Evolutionary conservation across 768 basidiomycete species (phyloP).

Genomic region (Tricholoma sp.): DNA sequence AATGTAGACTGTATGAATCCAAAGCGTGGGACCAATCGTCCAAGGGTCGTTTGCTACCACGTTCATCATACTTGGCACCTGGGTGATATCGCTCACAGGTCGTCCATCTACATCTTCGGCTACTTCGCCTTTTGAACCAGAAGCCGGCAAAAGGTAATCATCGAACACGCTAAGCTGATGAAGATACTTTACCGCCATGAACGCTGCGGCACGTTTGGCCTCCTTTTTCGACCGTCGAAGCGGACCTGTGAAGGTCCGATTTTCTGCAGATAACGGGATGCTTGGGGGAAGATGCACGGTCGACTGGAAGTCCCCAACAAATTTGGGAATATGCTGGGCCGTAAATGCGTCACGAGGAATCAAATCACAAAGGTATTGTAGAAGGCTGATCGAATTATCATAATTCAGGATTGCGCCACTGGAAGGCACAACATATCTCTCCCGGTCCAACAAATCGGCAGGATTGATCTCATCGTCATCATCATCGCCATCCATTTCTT

Average conservation of each 20-base stretch:
- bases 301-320: constrained; percentile 51
- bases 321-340: constrained; percentile 52
- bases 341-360: constrained; percentile 73
- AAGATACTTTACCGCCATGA: constrained; percentile 67
- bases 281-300: constrained; percentile 62
- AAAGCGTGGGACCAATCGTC: constrained; percentile 49
- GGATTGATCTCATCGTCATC: constrained; percentile 36
- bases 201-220: constrained; percentile 80
- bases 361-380: constrained; percentile 73
- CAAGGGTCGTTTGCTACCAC: constrained; percentile 64
- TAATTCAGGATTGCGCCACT: constrained; percentile 81
- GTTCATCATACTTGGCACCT: constrained; percentile 50
- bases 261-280: constrained; percentile 51
- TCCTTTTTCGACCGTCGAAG: constrained; percentile 63
- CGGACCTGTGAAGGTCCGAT: constrained; percentile 58
- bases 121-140: constrained; percentile 41
- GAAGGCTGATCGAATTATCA: constrained; percentile 63
- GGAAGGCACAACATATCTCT: constrained; percentile 64
- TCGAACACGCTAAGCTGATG: constrained; percentile 73
- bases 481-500: constrained; percentile 41
- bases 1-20: constrained; percentile 57
- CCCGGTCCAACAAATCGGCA: constrained; percentile 57
- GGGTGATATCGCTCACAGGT: constrained; percentile 34
- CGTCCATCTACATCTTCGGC: constrained; percentile 52
- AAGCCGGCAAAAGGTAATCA: constrained; percentile 73